Conservation (phyloP, 257 asterid species). For the Ilex asprella region DNA sequence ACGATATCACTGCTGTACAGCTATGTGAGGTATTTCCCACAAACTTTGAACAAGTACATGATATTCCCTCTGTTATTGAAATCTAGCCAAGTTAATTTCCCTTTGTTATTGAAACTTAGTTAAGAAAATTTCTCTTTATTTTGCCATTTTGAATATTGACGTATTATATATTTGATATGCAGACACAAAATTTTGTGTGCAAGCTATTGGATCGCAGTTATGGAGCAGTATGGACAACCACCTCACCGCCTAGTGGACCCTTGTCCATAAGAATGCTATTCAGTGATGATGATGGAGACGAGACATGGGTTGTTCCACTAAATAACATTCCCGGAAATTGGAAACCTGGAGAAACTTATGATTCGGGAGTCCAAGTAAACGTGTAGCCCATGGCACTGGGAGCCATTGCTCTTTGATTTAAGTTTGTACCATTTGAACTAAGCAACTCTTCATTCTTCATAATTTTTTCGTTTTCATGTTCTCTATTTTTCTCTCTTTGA, state of each 20-base stretch:
- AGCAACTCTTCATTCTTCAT: no score
- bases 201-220: conserved; percentile 53
- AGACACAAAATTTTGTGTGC: conserved; percentile 58
- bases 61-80: not conserved
- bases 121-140: not conserved
- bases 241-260: conserved; percentile 63
- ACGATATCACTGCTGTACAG: conserved; percentile 71
- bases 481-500: no score
- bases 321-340: conserved; percentile 63
- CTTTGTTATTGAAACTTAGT: no score
- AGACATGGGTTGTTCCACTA: conserved; percentile 59
- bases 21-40: conserved; percentile 59
- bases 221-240: conserved; percentile 77
- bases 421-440: no score
- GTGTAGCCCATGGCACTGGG: conserved; percentile 11
- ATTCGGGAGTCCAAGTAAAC: conserved; percentile 69
- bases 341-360: conserved; percentile 66
- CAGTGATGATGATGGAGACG: conserved; percentile 57
- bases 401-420: no score
- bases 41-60: not conserved
- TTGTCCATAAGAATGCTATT: conserved; percentile 67
- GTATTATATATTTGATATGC: conserved; percentile 1
- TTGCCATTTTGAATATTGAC: no score
- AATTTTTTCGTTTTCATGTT: no score
- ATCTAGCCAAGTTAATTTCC: not conserved